phyloP scores from a whole-genome alignment of 2,329 filamentous ascomycete species.

The Chalaropsis thielavioides region DNA sequence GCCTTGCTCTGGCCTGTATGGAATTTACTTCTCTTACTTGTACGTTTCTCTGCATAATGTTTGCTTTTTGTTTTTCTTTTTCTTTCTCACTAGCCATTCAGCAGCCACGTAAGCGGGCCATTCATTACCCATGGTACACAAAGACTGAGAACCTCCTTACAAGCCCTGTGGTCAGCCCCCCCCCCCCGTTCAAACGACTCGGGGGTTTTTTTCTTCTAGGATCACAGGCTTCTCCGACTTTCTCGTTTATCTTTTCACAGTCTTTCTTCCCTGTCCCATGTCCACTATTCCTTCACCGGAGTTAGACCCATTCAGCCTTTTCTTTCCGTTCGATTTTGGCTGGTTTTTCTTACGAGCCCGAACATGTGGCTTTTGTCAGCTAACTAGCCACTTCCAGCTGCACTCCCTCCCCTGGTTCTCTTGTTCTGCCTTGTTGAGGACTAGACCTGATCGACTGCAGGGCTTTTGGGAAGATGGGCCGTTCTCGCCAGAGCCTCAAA shows the following conservation, averaged over 20 bases:
- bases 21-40: background rate
- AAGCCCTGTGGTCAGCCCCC: background rate
- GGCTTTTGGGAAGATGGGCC: background rate
- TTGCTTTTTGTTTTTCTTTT: background rate
- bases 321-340: background rate
- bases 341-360: background rate
- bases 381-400: background rate
- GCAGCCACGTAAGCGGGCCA: background rate
- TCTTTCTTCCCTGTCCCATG: background rate
- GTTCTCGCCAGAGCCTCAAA: background rate
- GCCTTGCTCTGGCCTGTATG: no score
- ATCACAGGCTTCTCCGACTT: background rate
- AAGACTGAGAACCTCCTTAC: background rate
- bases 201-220: background rate
- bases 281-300: background rate
- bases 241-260: background rate
- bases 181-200: background rate
- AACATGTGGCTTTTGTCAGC: background rate
- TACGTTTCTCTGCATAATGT: background rate
- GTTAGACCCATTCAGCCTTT: background rate
- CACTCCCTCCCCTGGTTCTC: background rate
- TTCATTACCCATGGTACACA: background rate
- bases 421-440: background rate
- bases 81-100: background rate
- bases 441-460: conserved; percentile 1